Evolutionary conservation across 371 early-diverging fungal species (phyloP).

Genomic region (Actinomortierella ambigua): DNA sequence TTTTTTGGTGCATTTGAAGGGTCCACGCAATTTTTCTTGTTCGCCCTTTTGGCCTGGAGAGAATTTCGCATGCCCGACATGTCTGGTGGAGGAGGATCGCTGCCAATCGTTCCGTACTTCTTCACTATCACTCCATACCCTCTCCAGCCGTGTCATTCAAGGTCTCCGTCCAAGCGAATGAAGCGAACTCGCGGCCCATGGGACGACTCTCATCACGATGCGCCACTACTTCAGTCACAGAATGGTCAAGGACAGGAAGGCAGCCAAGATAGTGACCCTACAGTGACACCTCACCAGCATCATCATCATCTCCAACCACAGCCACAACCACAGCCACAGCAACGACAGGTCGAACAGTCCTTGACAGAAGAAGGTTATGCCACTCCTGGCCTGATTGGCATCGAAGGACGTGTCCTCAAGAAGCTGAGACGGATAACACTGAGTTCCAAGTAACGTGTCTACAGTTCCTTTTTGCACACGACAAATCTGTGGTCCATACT

Average conservation of each 20-base stretch:
- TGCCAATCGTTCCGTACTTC: constrained; percentile 37
- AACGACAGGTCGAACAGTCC: not conserved
- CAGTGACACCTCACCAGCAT: not conserved
- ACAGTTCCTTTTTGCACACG: no score
- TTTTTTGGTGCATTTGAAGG: no score
- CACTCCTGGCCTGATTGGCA: constrained; percentile 15
- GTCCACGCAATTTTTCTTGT: no score
- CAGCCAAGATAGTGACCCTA: not conserved
- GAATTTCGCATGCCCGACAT: no score
- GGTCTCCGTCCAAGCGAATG: no score
- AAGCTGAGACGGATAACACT: constrained; percentile 35
- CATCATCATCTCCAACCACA: not conserved
- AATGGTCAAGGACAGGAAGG: no score
- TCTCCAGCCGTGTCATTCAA: constrained; percentile 13
- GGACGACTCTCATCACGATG: constrained; percentile 6
- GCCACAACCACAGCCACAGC: constrained; percentile 1
- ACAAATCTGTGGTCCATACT: no score
- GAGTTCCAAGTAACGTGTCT: constrained; percentile 30
- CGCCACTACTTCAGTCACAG: not conserved
- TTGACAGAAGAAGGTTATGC: constrained; percentile 1
- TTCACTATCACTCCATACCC: constrained; percentile 39
- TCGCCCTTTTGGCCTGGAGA: no score
- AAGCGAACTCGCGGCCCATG: constrained; percentile 4
- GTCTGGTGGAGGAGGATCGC: not conserved
- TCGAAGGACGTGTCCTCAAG: constrained; percentile 40